These are phyloP conservation scores for Fusarium sp. DNA, from an alignment of 2,329 filamentous ascomycete species.

Conservation along the genomic window DNA sequence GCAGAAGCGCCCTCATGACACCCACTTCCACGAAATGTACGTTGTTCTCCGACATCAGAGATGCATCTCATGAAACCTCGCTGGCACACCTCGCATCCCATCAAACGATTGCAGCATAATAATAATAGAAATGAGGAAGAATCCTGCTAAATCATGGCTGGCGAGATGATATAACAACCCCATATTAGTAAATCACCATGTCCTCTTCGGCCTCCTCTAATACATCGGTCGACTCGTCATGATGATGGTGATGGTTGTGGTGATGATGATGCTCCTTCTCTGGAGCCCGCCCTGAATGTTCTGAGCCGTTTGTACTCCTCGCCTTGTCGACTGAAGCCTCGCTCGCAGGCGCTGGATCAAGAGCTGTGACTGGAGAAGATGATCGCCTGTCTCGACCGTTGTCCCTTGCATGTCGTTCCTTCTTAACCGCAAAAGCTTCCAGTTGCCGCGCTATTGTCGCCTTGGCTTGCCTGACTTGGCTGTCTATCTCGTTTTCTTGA, in stretches of 20 bases:
- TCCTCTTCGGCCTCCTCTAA: conserved; percentile 89
- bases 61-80: not conserved
- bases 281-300: conserved; percentile 5
- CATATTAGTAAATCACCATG: conserved; percentile 83
- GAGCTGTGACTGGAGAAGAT: conserved; percentile 20
- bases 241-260: conserved; percentile 47
- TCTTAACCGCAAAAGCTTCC: conserved; percentile 67
- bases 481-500: conserved; percentile 77
- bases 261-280: conserved; percentile 25
- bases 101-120: not conserved
- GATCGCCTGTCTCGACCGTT: conserved; percentile 28
- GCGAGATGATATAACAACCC: not conserved
- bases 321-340: conserved; percentile 20
- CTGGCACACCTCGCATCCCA: not conserved
- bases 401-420: conserved; percentile 50
- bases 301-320: conserved; percentile 9
- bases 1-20: conserved; percentile 8
- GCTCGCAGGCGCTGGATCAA: conserved; percentile 15
- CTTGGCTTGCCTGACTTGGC: conserved; percentile 75
- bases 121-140: not conserved
- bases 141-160: not conserved
- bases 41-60: not conserved
- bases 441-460: conserved; percentile 72
- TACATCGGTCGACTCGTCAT: conserved; percentile 80
- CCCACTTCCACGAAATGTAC: not conserved